Percentiles rank a stretch among this genome's conserved stretches.
Conservation (phyloP, 2,329 filamentous ascomycete genomes). For the Arthrobotrys sinensis region DNA sequence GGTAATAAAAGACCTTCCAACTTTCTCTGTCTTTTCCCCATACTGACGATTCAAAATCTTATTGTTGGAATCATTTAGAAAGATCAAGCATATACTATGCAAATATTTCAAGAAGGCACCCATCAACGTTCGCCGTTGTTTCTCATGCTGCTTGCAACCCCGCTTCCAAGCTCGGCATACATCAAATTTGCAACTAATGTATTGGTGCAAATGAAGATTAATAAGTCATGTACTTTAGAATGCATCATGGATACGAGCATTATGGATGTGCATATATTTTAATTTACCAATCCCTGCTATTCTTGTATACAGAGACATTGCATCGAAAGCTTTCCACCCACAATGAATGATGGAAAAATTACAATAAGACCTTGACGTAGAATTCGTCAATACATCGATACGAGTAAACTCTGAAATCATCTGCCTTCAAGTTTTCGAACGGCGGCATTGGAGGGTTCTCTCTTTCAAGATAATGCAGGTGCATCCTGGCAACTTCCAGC, state of each 20-base stretch:
- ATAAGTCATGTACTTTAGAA: conserved; percentile 9
- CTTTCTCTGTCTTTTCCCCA: no score
- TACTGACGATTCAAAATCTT: no score
- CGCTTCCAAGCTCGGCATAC: neutral
- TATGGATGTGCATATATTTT: conserved; percentile 9
- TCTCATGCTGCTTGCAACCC: no score
- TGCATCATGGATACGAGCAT: neutral
- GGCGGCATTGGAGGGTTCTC: neutral
- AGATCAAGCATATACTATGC: no score
- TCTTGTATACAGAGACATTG: conserved; percentile 2
- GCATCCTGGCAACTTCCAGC: conserved; percentile 1
- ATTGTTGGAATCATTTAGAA: no score
- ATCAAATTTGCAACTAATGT: conserved; percentile 15
- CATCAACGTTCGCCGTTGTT: no score
- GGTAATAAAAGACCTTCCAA: no score
- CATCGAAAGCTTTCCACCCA: neutral
- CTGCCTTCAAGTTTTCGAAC: neutral
- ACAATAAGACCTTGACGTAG: neutral
- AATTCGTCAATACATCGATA: neutral
- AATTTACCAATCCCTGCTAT: conserved; percentile 5
- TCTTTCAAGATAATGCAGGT: neutral
- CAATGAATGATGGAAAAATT: conserved; percentile 4
- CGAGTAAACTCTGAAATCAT: neutral
- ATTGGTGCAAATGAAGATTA: conserved; percentile 8
- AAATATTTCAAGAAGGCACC: no score